Percentiles rank a stretch among this genome's conserved stretches.
Evolutionary conservation across 176 grass and related monocot species (phyloP).

Genomic region (Melocanna baccifera): DNA sequence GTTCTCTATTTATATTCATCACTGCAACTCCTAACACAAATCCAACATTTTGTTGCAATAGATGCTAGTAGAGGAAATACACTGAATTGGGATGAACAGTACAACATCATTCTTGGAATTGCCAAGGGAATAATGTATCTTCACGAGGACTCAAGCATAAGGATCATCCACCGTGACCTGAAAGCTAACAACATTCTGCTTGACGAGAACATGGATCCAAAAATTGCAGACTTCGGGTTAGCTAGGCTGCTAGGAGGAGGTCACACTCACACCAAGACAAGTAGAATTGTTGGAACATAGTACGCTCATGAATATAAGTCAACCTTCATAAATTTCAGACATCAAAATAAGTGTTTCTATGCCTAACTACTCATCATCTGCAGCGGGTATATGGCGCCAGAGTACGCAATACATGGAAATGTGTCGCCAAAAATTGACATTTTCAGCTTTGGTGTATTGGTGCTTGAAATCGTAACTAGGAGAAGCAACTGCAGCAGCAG

Average conservation of each 20-base stretch:
- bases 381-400: slow-evolving; percentile 7
- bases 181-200: slow-evolving; percentile 47
- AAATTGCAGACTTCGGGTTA: slow-evolving; percentile 41
- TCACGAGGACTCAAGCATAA: slow-evolving; percentile 45
- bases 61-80: slow-evolving; percentile 14
- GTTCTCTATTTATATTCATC: not conserved
- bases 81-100: slow-evolving; percentile 25
- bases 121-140: slow-evolving; percentile 47
- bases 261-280: slow-evolving; percentile 23
- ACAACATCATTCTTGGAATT: slow-evolving; percentile 43
- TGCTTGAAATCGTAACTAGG: slow-evolving; percentile 47
- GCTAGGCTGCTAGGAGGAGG: slow-evolving; percentile 32
- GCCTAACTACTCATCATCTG: not conserved
- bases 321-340: not conserved
- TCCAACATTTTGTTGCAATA: not conserved
- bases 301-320: slow-evolving; percentile 3
- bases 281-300: slow-evolving; percentile 41
- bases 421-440: slow-evolving; percentile 48
- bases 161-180: slow-evolving; percentile 42
- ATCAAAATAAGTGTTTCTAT: not conserved
- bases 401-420: slow-evolving; percentile 28
- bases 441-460: slow-evolving; percentile 55
- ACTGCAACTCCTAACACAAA: not conserved
- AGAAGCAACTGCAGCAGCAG: slow-evolving; percentile 26
- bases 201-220: slow-evolving; percentile 28